Percentiles rank a stretch among this genome's conserved stretches.
Conservation (phyloP, 208 protist species). For the Trypanosomatidae sp. region DNA sequence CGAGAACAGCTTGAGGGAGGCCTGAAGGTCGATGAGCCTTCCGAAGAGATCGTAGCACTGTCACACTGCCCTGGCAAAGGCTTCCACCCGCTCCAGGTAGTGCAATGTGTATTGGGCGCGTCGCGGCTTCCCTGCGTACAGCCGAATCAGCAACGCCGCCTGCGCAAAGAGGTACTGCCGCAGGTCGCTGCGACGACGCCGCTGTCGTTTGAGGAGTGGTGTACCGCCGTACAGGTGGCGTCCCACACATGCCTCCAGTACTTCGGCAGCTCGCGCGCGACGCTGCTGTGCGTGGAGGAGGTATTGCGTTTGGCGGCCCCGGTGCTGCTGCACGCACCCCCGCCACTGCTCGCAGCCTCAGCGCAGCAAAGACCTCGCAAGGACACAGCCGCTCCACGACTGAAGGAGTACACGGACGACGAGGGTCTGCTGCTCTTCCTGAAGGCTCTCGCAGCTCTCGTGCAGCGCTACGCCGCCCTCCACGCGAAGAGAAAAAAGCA, state of each 20-base stretch:
- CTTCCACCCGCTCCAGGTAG: constrained; percentile 60
- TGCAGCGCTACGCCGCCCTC: constrained; percentile 42
- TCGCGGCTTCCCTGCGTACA: constrained; percentile 56
- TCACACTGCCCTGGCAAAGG: constrained; percentile 45
- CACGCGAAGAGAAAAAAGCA: constrained; percentile 54
- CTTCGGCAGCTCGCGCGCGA: constrained; percentile 29
- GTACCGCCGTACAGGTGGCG: constrained; percentile 30
- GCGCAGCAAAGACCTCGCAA: constrained; percentile 31
- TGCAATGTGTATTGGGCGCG: constrained; percentile 71
- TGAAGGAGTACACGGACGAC: constrained; percentile 38
- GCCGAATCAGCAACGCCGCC: constrained; percentile 41
- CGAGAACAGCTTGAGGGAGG: constrained; percentile 65
- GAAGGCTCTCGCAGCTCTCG: constrained; percentile 45
- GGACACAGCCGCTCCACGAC: constrained; percentile 27
- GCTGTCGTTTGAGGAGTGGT: constrained; percentile 62
- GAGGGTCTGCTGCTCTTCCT: constrained; percentile 51
- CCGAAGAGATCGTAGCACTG: constrained; percentile 48
- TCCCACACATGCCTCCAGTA: constrained; percentile 31
- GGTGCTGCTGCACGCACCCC: constrained; percentile 37
- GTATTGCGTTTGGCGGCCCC: constrained; percentile 56
- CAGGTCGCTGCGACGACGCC: constrained; percentile 40
- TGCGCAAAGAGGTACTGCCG: constrained; percentile 69
- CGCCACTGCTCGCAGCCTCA: not conserved
- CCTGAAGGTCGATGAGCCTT: constrained; percentile 42
- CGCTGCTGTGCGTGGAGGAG: constrained; percentile 60